Percentiles rank a stretch among this genome's conserved stretches.
Conservation (phyloP, 805 yeast species). For the Teunomyces atbi region DNA sequence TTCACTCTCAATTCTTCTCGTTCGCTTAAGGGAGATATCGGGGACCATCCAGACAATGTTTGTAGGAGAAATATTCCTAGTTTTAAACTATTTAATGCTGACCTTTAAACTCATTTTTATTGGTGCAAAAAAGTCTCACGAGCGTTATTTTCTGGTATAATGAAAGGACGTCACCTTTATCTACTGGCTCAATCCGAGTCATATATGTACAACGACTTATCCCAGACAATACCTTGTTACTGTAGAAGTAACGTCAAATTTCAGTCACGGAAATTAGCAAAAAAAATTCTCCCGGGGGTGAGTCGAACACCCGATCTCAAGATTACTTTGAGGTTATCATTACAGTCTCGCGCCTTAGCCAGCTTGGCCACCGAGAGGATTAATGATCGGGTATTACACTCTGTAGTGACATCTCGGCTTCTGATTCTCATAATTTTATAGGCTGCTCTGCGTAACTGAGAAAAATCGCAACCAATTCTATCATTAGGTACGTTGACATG, state of each 20-base stretch:
- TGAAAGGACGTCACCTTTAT: not conserved
- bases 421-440: not conserved
- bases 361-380: conserved; percentile 47
- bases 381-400: not conserved
- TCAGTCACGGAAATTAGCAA: not conserved
- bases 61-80: not conserved
- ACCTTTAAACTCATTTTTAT: not conserved
- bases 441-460: not conserved
- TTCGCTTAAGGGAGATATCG: not conserved
- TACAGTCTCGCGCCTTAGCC: conserved; percentile 51
- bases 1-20: not conserved
- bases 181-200: not conserved
- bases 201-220: too few species aligned
- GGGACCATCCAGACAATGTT: not conserved
- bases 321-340: conserved; percentile 35
- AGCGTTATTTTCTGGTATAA: not conserved
- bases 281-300: conserved; percentile 44
- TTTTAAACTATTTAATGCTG: not conserved
- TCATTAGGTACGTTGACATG: too few species aligned
- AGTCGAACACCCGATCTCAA: conserved; percentile 50
- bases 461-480: too few species aligned
- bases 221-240: not conserved
- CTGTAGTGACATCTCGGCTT: not conserved
- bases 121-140: not conserved
- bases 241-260: not conserved